Evolutionary conservation across 2,329 filamentous ascomycete species (phyloP).

Genomic region (Verticillium zaregamsianum): DNA sequence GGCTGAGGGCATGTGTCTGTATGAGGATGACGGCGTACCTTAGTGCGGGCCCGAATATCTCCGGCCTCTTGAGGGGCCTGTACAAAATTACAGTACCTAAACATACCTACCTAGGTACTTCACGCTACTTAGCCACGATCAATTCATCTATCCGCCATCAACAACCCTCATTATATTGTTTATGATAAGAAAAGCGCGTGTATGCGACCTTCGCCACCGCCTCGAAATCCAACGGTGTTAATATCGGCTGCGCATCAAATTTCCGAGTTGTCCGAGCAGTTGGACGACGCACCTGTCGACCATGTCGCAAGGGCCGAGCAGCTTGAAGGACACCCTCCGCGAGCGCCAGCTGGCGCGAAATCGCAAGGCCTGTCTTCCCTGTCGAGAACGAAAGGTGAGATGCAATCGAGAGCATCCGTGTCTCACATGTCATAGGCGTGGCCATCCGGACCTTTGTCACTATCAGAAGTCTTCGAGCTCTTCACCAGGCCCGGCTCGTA

Average conservation of each 20-base stretch:
- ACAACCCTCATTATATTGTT: neutral
- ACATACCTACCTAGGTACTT: too few relatives aligned
- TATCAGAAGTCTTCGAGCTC: neutral
- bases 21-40: neutral
- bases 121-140: neutral
- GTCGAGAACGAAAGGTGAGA: neutral
- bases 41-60: neutral
- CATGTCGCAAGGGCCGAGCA: neutral
- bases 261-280: neutral
- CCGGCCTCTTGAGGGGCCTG: too few relatives aligned
- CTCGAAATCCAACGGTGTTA: too few relatives aligned
- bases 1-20: slow-evolving; percentile 29
- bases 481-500: neutral
- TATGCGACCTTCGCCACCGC: too few relatives aligned
- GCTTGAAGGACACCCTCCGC: neutral
- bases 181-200: too few relatives aligned
- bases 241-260: too few relatives aligned
- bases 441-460: neutral
- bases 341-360: neutral
- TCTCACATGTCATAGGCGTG: neutral
- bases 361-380: neutral
- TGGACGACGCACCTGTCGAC: too few relatives aligned
- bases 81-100: too few relatives aligned
- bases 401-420: neutral
- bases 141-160: neutral